Evolutionary conservation across 164 flowering plant genomes (phyloP), one percentile per base, ranked within the genome.

Genomic region (Buxus sempervirens): DNA sequence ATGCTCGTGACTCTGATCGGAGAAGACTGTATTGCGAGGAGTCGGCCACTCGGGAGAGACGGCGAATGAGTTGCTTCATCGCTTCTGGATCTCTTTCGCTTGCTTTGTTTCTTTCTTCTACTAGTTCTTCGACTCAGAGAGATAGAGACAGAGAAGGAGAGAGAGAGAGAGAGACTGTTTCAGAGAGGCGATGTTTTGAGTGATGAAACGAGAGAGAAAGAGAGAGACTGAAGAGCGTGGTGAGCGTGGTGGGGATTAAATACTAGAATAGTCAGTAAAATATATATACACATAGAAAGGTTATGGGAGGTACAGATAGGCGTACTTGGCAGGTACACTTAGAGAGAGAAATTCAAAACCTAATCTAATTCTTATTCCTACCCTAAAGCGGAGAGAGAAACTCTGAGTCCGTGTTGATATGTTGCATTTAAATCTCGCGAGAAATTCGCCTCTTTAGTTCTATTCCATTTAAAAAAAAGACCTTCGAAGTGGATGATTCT

Each of bases 51-150:
- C 86, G 75, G 8, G 91, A 82, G 55, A 89, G 76, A 14, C 88
- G 83, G 62, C 91, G 76, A 42, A 89, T 83, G 22, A 86, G 72
- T 38, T 85, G 85, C 87, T 84, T 88, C 93, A 88, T 88, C 9
- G 58, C 49, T 48, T 22, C 12, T 51, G 15, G 10, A 32, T n/a
- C n/a, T n/a, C 38, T 32, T 32, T 32, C 7, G 38, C 38, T 32
- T 32, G 38, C 38, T 32, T n/a, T n/a, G n/a, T 6, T 15, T 38
- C 22, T 16, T 14, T 51, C 54, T 41, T 41, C 45, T 5, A 41
- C 12, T 41, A 5, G 45, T n/a, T n/a, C 45, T 41, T 41, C 4
- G 8, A 4, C 22, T n/a, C 12, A 21, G 4, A 54, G 74, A 65
- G 73, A 67, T 67, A 57, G 74, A 9, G 54, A 58, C 55, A 24